These are phyloP conservation scores for Nothophoma quercina DNA, from an alignment of 2,329 filamentous ascomycete species.

Conservation along the genomic window DNA sequence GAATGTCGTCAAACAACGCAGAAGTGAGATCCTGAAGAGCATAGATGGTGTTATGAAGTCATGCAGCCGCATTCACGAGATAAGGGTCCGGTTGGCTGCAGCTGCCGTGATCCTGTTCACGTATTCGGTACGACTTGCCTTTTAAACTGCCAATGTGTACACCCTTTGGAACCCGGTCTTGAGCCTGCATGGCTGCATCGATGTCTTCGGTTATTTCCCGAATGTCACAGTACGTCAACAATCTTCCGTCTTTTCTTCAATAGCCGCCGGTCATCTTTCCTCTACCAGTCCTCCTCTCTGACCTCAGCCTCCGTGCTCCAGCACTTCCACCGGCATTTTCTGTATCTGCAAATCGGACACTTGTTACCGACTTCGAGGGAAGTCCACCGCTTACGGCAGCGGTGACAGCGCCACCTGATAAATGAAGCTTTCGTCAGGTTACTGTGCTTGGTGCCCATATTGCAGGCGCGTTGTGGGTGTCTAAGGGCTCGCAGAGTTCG, in stretches of 20 bases:
- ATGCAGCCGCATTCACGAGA: too few species aligned
- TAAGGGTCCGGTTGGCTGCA: too few species aligned
- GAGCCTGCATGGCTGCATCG: too few species aligned
- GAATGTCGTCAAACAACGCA: too few species aligned
- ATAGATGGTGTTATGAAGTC: too few species aligned
- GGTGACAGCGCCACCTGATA: slow-evolving; percentile 1
- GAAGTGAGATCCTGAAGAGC: too few species aligned
- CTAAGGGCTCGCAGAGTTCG: background rate
- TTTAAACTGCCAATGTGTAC: too few species aligned
- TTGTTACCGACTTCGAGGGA: background rate
- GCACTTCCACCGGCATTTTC: background rate
- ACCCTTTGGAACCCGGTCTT: too few species aligned
- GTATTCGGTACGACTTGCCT: too few species aligned
- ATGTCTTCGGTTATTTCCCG: too few species aligned
- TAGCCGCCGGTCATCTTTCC: background rate
- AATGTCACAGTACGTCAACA: background rate
- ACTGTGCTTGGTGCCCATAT: background rate
- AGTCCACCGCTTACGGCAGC: slow-evolving; percentile 5
- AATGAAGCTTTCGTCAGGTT: background rate
- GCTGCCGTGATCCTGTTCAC: too few species aligned
- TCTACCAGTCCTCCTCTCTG: background rate
- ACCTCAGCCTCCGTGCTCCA: background rate
- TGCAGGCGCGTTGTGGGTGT: background rate
- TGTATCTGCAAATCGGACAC: slow-evolving; percentile 2
- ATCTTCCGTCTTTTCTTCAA: background rate